These are phyloP conservation scores for Monilinia fructigena DNA, from an alignment of 2,329 filamentous ascomycete species.

Conservation along the genomic window DNA sequence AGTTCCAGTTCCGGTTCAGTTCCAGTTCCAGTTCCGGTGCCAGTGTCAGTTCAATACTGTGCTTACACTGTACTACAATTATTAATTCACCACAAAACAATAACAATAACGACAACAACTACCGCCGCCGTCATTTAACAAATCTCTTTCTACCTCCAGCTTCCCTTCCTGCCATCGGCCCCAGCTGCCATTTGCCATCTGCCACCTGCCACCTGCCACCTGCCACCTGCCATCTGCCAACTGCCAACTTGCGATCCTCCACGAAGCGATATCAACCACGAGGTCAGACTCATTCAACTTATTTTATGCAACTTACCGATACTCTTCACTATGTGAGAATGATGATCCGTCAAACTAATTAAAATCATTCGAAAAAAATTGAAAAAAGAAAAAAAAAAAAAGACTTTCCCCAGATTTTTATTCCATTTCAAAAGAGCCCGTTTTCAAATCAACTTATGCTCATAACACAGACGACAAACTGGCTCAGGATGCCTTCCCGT, in stretches of 20 bases:
- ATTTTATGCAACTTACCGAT: conserved; percentile 19
- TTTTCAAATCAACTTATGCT: conserved; percentile 35
- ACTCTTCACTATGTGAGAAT: conserved; percentile 13
- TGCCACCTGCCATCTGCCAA: neutral
- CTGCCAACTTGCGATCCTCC: conserved; percentile 22
- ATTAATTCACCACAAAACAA: too few species aligned
- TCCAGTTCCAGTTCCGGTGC: too few species aligned
- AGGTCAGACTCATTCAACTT: neutral
- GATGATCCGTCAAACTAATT: neutral
- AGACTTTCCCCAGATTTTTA: conserved; percentile 11
- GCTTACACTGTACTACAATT: too few species aligned
- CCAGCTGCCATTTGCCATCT: too few species aligned
- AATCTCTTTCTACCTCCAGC: too few species aligned
- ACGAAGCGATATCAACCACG: conserved; percentile 16
- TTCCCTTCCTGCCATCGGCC: too few species aligned
- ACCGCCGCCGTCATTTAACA: too few species aligned
- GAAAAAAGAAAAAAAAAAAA: neutral
- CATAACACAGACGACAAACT: conserved; percentile 39
- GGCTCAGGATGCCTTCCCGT: conserved; percentile 39
- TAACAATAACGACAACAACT: too few species aligned
- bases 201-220: too few species aligned
- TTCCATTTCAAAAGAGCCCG: neutral
- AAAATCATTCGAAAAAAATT: neutral
- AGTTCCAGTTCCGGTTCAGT: too few species aligned
- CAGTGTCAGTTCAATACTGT: too few species aligned